A percentile compares a stretch with the other conserved stretches of the same genome.
These are phyloP conservation scores for Penicillium ochrochloron DNA, from an alignment of 495 filamentous ascomycete genomes.

Conservation along the genomic window DNA sequence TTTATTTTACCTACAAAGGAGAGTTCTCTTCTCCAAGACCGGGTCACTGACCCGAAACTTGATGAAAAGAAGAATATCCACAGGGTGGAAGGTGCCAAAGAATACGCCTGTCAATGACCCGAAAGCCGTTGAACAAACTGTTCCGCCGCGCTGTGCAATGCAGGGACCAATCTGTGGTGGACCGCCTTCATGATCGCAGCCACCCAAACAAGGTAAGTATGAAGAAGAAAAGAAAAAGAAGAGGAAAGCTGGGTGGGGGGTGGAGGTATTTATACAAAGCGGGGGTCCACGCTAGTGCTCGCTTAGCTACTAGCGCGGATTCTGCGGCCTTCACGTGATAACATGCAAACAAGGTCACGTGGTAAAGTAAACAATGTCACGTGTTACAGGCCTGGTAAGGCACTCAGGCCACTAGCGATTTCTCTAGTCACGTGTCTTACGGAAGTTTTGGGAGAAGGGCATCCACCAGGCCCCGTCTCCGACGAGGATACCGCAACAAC, in stretches of 20 bases:
- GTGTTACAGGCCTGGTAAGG: conserved; percentile 5
- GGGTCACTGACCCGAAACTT: conserved; percentile 47
- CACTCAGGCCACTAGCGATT: not conserved
- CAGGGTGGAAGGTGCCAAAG: conserved; percentile 64
- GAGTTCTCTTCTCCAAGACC: conserved; percentile 57
- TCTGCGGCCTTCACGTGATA: conserved; percentile 12
- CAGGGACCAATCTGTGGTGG: conserved; percentile 66
- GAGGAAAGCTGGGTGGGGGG: conserved; percentile 24
- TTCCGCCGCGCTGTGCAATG: conserved; percentile 78
- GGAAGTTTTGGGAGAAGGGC: conserved; percentile 43
- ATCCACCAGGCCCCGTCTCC: conserved; percentile 12
- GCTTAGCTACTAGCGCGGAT: conserved; percentile 22
- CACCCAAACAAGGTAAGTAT: conserved; percentile 77
- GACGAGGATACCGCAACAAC: conserved; percentile 9
- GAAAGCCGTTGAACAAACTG: conserved; percentile 68
- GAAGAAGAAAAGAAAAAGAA: conserved; percentile 60
- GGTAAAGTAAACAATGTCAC: not conserved
- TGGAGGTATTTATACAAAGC: conserved; percentile 32
- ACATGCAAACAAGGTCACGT: not conserved
- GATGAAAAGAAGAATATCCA: conserved; percentile 60
- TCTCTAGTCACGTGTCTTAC: conserved; percentile 37
- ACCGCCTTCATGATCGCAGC: conserved; percentile 65
- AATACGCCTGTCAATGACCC: conserved; percentile 74
- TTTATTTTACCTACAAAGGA: not conserved
- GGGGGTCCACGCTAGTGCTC: conserved; percentile 2